phyloP scores from a whole-genome alignment of 2,329 filamentous ascomycete genomes.

The Aspergillus fumigatiaffinis region DNA sequence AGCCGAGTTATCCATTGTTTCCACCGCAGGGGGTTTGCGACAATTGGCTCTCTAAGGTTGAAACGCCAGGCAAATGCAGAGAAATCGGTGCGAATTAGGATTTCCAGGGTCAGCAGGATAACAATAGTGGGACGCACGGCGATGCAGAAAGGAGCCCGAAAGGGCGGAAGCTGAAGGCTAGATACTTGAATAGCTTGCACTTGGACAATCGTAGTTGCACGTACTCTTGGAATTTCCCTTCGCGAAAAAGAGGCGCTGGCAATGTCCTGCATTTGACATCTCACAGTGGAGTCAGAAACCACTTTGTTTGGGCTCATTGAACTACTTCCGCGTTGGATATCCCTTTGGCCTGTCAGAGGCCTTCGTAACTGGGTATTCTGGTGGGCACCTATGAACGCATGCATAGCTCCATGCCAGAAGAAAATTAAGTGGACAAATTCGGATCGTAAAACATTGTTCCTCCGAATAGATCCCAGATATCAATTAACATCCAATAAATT shows the following conservation, averaged over 20 bases:
- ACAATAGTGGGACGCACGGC: constrained; percentile 16
- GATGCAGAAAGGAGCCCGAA: constrained; percentile 13
- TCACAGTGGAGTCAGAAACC: constrained; percentile 8
- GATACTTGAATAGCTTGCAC: background rate
- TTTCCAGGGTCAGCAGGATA: constrained; percentile 3
- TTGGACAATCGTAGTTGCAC: background rate
- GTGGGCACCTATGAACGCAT: background rate
- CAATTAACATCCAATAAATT: too few relatives aligned
- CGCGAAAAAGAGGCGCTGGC: background rate
- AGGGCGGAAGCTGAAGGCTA: constrained; percentile 1
- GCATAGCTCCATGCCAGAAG: background rate
- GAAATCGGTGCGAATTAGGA: background rate
- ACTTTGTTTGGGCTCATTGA: background rate
- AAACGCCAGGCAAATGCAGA: background rate
- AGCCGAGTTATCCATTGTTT: background rate
- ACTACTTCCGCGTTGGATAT: background rate
- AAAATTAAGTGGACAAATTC: background rate
- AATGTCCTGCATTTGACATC: constrained; percentile 9
- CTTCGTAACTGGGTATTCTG: too few relatives aligned
- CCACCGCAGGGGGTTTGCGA: background rate
- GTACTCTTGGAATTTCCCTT: background rate
- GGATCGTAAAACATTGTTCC: background rate
- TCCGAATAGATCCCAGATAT: background rate
- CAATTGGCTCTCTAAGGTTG: background rate
- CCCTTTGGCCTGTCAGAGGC: background rate